Percentiles rank a stretch among this genome's conserved stretches.
Evolutionary conservation across 768 basidiomycete species (phyloP).

Genomic region (Boletellus ananas): DNA sequence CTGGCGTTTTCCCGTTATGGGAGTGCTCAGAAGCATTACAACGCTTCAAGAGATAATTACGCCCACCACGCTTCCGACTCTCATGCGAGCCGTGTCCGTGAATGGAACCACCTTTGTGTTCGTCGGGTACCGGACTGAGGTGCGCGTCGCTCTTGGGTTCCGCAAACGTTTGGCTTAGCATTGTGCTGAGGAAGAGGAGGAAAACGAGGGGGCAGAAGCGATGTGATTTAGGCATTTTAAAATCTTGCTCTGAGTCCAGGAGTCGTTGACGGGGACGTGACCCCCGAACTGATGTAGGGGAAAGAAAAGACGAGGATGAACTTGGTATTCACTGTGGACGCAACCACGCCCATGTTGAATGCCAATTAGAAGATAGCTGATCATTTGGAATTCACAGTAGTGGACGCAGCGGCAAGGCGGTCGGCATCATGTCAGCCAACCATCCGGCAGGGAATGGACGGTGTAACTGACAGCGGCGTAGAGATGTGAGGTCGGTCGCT

Average conservation of each 20-base stretch:
- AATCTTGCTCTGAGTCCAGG: neutral
- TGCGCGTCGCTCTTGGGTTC: neutral
- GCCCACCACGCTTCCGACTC: slow-evolving; percentile 15
- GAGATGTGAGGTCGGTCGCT: no score
- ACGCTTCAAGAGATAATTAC: slow-evolving; percentile 12
- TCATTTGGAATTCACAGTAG: slow-evolving; percentile 14
- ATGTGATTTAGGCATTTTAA: slow-evolving; percentile 11
- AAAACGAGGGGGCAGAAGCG: slow-evolving; percentile 7
- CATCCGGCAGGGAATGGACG: no score
- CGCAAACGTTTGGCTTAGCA: slow-evolving; percentile 4
- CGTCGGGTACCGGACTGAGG: neutral
- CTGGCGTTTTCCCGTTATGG: slow-evolving; percentile 1
- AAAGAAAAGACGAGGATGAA: neutral
- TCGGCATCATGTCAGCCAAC: neutral
- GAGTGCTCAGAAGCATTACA: slow-evolving; percentile 13
- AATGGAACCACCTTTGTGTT: neutral
- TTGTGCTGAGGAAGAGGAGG: slow-evolving; percentile 6
- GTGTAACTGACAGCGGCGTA: no score
- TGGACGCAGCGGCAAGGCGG: neutral
- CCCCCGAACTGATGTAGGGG: neutral
- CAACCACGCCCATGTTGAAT: neutral
- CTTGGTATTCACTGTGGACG: neutral
- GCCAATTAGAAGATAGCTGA: neutral
- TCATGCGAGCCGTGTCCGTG: slow-evolving; percentile 5
- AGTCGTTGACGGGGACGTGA: neutral